Evolutionary conservation across 371 early-diverging fungal species (phyloP).

Genomic region (Spiromyces aspiralis): DNA sequence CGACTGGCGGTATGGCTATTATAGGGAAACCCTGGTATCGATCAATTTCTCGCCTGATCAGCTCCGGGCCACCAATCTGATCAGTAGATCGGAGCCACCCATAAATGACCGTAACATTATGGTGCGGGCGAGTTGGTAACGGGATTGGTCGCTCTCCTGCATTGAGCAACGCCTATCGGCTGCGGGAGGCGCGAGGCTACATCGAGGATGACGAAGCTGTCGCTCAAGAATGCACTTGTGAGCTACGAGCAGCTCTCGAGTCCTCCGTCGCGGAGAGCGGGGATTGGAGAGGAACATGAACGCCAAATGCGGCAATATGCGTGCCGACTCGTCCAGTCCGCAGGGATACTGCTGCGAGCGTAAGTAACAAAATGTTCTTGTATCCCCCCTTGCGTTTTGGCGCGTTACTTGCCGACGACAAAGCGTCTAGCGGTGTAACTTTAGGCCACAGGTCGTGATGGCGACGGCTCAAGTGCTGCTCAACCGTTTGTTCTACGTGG

Average conservation of each 20-base stretch:
- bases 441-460: constrained; percentile 83
- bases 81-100: too few relatives aligned
- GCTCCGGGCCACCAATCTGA: too few relatives aligned
- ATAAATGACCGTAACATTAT: too few relatives aligned
- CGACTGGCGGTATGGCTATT: too few relatives aligned
- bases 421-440: too few relatives aligned
- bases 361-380: constrained; percentile 31
- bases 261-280: constrained; percentile 52
- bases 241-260: constrained; percentile 45
- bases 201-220: constrained; percentile 26
- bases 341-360: constrained; percentile 71
- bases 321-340: constrained; percentile 64
- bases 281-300: constrained; percentile 50
- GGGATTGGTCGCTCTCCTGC: too few relatives aligned
- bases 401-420: neutral
- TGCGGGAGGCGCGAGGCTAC: too few relatives aligned
- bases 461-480: constrained; percentile 91
- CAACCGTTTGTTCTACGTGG: constrained; percentile 77
- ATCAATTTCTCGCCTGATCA: too few relatives aligned
- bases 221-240: constrained; percentile 51
- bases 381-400: neutral
- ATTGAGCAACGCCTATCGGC: too few relatives aligned
- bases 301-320: constrained; percentile 54
- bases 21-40: too few relatives aligned
- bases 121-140: too few relatives aligned